Base-by-base conservation (phyloP, 371 early-diverging fungal species). In the Funneliformis caledonium region DNA sequence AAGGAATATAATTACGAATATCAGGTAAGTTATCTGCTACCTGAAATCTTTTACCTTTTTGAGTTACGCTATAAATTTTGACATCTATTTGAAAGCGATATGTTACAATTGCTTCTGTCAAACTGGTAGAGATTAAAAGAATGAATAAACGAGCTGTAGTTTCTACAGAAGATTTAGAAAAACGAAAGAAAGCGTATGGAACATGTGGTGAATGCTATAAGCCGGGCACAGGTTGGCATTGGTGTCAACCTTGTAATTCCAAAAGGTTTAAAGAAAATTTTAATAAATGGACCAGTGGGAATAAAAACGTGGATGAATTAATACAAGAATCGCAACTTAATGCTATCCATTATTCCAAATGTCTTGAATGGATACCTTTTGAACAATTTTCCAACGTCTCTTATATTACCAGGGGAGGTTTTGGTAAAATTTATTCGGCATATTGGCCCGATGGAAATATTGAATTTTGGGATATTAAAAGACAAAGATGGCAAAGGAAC, bases 181-280 rank as follows among this genome's bases (percentile, higher is more conserved):
- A 37, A 37, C 0, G 37, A 37, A 37, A 37, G 37, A 3, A 37
- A 37, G 37, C 37, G 19, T 72, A 37, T 72, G 75, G 56, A 43
- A 59, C 4, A 45, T 75, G 75, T 75, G 0, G 10, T 19, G 75
- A 56, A 48, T 75, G 75, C n/a, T 14, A 42, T 16, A 8, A 22
- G 6, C 31, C 61, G 33, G 3, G 42, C 10, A 75, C 75, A 2
- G 61, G 42, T 33, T 16, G 56, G 10, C 11, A 42, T 31, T 72
- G 72, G 72, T 72, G 72, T 72, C 33, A n/a, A 47, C 33, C 33
- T n/a, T 72, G 72, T 43, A 37, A 72, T 72, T 0, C 8, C 7
- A n/a, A 72, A 72, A 37, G 45, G 11, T 72, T 72, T 47, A 26
- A 72, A 72, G 45, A 72, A 72, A 43, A 72, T 6, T 72, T 72